Conservation (phyloP, 345 rosid species). For the Geranium rotundifolium region DNA sequence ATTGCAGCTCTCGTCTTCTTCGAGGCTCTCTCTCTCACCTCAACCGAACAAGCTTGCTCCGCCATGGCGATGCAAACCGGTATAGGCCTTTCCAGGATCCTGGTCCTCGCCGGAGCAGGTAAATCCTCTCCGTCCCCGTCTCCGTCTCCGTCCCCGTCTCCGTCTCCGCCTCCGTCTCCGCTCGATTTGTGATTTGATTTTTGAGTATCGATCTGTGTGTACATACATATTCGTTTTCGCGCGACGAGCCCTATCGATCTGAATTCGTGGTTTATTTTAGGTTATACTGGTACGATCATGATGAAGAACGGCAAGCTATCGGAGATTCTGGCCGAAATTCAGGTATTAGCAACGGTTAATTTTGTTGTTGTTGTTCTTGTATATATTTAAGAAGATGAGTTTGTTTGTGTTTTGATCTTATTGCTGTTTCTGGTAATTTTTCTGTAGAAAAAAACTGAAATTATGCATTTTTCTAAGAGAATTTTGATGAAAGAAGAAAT, state of each 20-base stretch:
- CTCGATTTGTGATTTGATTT: neutral
- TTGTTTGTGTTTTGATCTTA: neutral
- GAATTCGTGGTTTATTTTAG: slow-evolving; percentile 21
- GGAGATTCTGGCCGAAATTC: slow-evolving; percentile 60
- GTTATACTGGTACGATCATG: slow-evolving; percentile 69
- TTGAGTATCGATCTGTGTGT: too few species aligned
- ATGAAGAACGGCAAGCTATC: slow-evolving; percentile 76
- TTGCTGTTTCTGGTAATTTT: neutral
- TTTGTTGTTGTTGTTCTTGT: neutral
- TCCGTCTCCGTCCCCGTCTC: neutral
- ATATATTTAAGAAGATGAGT: too few species aligned
- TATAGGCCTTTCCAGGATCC: slow-evolving; percentile 53
- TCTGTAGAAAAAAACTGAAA: too few species aligned
- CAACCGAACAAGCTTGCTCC: neutral
- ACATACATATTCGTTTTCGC: too few species aligned
- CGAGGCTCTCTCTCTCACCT: too few species aligned
- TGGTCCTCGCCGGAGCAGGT: slow-evolving; percentile 83
- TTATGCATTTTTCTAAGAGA: neutral
- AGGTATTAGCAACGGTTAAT: slow-evolving; percentile 26
- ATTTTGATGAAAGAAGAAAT: neutral
- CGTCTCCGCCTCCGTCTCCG: neutral
- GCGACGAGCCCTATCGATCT: neutral
- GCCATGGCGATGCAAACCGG: slow-evolving; percentile 81
- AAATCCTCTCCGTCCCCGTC: neutral
- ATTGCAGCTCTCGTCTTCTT: too few species aligned